These are phyloP conservation scores for Blastomyces emzantsi DNA, from an alignment of 2,329 filamentous ascomycete genomes.

Conservation along the genomic window DNA sequence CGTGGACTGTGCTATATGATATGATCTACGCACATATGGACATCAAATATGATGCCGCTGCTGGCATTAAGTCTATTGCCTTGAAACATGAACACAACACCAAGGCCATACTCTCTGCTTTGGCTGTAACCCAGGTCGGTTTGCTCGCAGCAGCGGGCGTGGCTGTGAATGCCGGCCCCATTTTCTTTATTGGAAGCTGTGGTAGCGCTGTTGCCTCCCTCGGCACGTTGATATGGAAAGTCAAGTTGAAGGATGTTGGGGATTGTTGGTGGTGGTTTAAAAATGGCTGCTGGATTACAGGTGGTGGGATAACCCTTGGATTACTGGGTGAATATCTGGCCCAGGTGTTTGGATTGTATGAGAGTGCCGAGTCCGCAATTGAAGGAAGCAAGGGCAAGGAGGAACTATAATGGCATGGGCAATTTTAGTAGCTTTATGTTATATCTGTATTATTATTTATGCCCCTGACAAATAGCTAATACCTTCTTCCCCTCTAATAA, in stretches of 20 bases:
- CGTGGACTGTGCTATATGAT: conserved; percentile 44
- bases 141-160: conserved; percentile 38
- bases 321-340: conserved; percentile 47
- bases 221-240: conserved; percentile 51
- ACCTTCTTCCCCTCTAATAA: not conserved
- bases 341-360: conserved; percentile 12
- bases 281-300: conserved; percentile 53
- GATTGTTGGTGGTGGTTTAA: conserved; percentile 59
- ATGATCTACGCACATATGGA: conserved; percentile 47
- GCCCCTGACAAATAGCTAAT: not conserved
- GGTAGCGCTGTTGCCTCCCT: conserved; percentile 48
- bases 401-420: not conserved
- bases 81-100: conserved; percentile 41
- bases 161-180: conserved; percentile 46
- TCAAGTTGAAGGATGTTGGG: conserved; percentile 47
- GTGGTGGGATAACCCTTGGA: conserved; percentile 49
- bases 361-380: not conserved
- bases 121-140: conserved; percentile 35
- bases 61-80: conserved; percentile 45
- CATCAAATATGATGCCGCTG: conserved; percentile 42
- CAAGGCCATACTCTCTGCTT: conserved; percentile 35
- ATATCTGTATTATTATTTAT: conserved; percentile 6
- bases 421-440: not conserved
- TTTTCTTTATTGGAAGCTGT: conserved; percentile 51
- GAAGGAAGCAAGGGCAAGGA: not conserved